These are phyloP conservation scores for Moniliella sp. DNA, from an alignment of 1,284 basidiomycete genomes.

Conservation along the genomic window DNA sequence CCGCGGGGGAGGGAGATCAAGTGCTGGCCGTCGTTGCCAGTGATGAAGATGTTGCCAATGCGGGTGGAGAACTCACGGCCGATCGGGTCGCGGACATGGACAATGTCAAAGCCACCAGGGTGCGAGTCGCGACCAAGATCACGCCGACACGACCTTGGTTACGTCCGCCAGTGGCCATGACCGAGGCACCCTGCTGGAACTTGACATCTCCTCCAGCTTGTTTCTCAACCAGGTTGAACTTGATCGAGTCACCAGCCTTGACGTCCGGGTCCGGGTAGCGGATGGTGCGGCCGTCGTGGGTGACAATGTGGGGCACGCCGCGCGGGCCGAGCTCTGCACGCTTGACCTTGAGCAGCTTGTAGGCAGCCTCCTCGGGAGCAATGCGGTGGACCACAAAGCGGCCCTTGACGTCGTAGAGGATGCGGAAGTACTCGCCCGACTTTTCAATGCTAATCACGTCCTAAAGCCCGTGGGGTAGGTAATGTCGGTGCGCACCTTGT, in stretches of 20 bases:
- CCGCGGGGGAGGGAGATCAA: constrained; percentile 94
- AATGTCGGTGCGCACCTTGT: constrained; percentile 91
- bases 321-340: constrained; percentile 73
- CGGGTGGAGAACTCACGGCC: constrained; percentile 55
- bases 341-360: constrained; percentile 94
- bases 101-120: constrained; percentile 71
- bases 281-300: constrained; percentile 97
- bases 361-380: constrained; percentile 84
- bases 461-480: constrained; percentile 94
- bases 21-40: constrained; percentile 80
- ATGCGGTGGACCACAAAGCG: constrained; percentile 99
- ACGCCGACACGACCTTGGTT: constrained; percentile 97
- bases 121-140: constrained; percentile 89
- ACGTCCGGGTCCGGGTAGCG: constrained; percentile 93
- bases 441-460: constrained; percentile 94
- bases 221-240: constrained; percentile 80
- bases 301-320: constrained; percentile 88
- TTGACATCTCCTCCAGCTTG: constrained; percentile 85
- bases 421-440: constrained; percentile 96
- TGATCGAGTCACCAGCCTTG: constrained; percentile 91
- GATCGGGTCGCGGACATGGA: constrained; percentile 77
- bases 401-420: constrained; percentile 93
- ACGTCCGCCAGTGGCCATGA: constrained; percentile 92
- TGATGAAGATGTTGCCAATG: constrained; percentile 89
- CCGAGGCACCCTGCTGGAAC: constrained; percentile 92